Evolutionary conservation across 768 basidiomycete genomes (phyloP).

Genomic region (Paxillus ammoniavirescens): DNA sequence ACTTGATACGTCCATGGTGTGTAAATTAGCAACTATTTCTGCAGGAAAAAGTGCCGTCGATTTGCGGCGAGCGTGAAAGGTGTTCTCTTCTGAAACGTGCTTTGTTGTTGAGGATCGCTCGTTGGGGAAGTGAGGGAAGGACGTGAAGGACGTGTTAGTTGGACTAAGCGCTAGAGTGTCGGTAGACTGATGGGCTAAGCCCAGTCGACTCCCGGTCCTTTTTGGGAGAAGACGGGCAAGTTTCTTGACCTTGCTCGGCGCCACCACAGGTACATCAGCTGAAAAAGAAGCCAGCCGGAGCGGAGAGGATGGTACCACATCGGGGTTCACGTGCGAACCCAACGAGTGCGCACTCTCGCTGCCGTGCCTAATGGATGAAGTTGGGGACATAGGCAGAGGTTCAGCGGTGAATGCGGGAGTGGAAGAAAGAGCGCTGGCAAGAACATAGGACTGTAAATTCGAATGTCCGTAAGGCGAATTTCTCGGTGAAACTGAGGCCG

Average conservation of each 20-base stretch:
- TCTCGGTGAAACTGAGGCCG: conserved; percentile 20
- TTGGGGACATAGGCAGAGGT: conserved; percentile 24
- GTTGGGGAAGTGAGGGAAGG: conserved; percentile 21
- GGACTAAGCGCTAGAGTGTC: conserved; percentile 25
- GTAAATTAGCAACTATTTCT: conserved; percentile 26
- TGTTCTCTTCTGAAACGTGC: conserved; percentile 30
- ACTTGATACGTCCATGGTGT: conserved; percentile 30
- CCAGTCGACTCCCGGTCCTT: conserved; percentile 30
- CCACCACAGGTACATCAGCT: conserved; percentile 17
- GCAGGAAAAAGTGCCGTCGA: conserved; percentile 32
- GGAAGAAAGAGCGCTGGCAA: conserved; percentile 23
- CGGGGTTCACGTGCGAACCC: conserved; percentile 18
- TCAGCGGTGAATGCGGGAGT: conserved; percentile 30
- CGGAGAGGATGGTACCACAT: conserved; percentile 28
- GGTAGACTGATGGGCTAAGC: conserved; percentile 23
- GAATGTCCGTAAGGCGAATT: conserved; percentile 33
- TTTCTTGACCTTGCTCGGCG: conserved; percentile 25
- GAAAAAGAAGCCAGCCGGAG: conserved; percentile 25
- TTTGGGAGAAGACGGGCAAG: conserved; percentile 31
- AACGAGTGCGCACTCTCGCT: conserved; percentile 28
- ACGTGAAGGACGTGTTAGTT: conserved; percentile 24
- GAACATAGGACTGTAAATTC: conserved; percentile 24
- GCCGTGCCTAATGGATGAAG: conserved; percentile 24
- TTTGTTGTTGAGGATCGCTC: conserved; percentile 27
- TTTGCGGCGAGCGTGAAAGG: conserved; percentile 35